Conservation (phyloP, 192 early-diverging fungal genomes). For the Backusella sp. region DNA sequence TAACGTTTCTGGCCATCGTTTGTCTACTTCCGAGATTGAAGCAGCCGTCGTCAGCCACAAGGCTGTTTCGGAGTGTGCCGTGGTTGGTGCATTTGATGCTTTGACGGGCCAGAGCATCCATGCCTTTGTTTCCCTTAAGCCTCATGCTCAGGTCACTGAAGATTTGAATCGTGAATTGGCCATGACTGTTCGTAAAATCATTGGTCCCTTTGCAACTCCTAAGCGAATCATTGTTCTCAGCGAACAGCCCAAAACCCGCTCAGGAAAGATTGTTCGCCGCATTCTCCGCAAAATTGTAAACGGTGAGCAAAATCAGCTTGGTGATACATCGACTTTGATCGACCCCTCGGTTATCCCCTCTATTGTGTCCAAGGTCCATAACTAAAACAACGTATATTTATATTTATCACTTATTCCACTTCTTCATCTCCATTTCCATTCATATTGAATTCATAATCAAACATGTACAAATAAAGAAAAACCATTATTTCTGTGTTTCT, state of each 20-base stretch:
- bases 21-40: constrained; percentile 91
- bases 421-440: background rate
- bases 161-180: constrained; percentile 57
- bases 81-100: constrained; percentile 82
- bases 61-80: constrained; percentile 84
- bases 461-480: background rate
- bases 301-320: constrained; percentile 77
- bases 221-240: constrained; percentile 79
- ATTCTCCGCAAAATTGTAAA: constrained; percentile 91
- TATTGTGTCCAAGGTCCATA: constrained; percentile 16
- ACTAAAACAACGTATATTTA: background rate
- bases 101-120: constrained; percentile 87
- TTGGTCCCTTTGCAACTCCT: constrained; percentile 92
- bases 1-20: constrained; percentile 91
- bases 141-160: constrained; percentile 41
- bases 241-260: constrained; percentile 92
- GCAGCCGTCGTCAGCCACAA: constrained; percentile 79
- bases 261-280: constrained; percentile 93
- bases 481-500: background rate
- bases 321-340: constrained; percentile 85
- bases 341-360: constrained; percentile 54
- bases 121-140: constrained; percentile 79
- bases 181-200: constrained; percentile 76
- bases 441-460: background rate
- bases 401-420: background rate